Conservation (phyloP, 2,329 filamentous ascomycete genomes). For the Sodiomyces alkalinus region DNA sequence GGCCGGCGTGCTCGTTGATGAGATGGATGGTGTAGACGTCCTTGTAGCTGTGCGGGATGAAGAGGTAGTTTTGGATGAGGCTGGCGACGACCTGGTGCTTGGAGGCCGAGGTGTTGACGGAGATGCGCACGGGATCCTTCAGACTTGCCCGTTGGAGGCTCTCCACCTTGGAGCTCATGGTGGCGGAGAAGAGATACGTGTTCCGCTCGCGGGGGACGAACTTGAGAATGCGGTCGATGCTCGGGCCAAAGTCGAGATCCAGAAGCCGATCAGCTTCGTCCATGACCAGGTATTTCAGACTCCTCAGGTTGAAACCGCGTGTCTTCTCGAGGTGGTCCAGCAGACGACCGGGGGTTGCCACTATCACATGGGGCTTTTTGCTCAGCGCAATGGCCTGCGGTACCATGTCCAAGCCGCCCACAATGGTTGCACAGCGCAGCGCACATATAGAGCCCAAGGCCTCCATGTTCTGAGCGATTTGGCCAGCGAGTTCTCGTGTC, state of each 20-base stretch:
- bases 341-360: slow-evolving; percentile 56
- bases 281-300: slow-evolving; percentile 80
- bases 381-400: slow-evolving; percentile 78
- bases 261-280: slow-evolving; percentile 90
- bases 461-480: slow-evolving; percentile 80
- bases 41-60: slow-evolving; percentile 76
- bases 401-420: slow-evolving; percentile 94
- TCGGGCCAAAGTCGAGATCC: slow-evolving; percentile 86
- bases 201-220: slow-evolving; percentile 47
- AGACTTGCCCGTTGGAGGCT: slow-evolving; percentile 80
- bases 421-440: slow-evolving; percentile 73
- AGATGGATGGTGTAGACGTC: slow-evolving; percentile 81
- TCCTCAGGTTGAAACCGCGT: slow-evolving; percentile 77
- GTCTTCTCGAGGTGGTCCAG: slow-evolving; percentile 86
- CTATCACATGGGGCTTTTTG: slow-evolving; percentile 91
- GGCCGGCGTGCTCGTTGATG: slow-evolving; percentile 73
- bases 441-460: slow-evolving; percentile 12
- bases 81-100: slow-evolving; percentile 89
- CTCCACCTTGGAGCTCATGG: slow-evolving; percentile 88
- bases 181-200: slow-evolving; percentile 57
- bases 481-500: slow-evolving; percentile 82
- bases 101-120: slow-evolving; percentile 39
- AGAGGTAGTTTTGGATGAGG: slow-evolving; percentile 71
- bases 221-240: slow-evolving; percentile 85
- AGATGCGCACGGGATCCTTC: slow-evolving; percentile 69